phyloP scores from a whole-genome alignment of 345 rosid species.

The Rhizophora apiculata region DNA sequence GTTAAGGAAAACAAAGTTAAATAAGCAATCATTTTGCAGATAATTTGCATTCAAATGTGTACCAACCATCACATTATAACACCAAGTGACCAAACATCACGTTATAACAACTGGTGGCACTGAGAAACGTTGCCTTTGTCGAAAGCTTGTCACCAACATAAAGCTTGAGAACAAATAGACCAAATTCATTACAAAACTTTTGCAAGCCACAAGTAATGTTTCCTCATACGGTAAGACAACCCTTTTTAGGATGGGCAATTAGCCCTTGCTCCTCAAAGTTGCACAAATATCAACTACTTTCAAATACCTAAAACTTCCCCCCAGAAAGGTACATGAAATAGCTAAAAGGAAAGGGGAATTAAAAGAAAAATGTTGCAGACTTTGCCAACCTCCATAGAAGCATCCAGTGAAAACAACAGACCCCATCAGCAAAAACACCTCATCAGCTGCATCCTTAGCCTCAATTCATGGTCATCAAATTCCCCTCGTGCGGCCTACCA shows the following conservation, averaged over 20 bases:
- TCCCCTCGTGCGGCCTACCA: not conserved
- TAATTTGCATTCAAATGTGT: too few relatives aligned
- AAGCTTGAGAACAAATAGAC: not conserved
- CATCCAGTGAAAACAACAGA: slow-evolving; percentile 7
- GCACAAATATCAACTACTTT: slow-evolving; percentile 30
- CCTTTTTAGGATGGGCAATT: slow-evolving; percentile 23
- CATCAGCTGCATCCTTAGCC: slow-evolving; percentile 10
- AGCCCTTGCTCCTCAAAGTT: slow-evolving; percentile 21
- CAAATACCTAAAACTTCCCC: slow-evolving; percentile 17
- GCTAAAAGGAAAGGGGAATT: not conserved
- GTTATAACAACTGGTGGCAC: too few relatives aligned
- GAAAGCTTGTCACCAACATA: not conserved
- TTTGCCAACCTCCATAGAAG: slow-evolving; percentile 23
- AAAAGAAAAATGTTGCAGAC: slow-evolving; percentile 15
- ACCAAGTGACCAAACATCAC: too few relatives aligned
- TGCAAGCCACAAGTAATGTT: slow-evolving; percentile 26
- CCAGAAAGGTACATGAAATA: slow-evolving; percentile 13
- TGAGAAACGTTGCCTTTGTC: too few relatives aligned
- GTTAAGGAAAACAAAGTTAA: too few relatives aligned
- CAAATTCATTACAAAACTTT: slow-evolving; percentile 12
- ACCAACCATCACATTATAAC: too few relatives aligned
- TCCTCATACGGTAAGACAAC: slow-evolving; percentile 17
- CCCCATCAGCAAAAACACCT: slow-evolving; percentile 10
- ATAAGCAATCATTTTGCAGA: too few relatives aligned
- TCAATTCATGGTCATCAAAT: slow-evolving; percentile 9